Percentiles rank a stretch among this genome's conserved stretches.
These are phyloP conservation scores for Phytopythium helicoides DNA, from an alignment of 352 stramenopile genomes.

Conservation along the genomic window DNA sequence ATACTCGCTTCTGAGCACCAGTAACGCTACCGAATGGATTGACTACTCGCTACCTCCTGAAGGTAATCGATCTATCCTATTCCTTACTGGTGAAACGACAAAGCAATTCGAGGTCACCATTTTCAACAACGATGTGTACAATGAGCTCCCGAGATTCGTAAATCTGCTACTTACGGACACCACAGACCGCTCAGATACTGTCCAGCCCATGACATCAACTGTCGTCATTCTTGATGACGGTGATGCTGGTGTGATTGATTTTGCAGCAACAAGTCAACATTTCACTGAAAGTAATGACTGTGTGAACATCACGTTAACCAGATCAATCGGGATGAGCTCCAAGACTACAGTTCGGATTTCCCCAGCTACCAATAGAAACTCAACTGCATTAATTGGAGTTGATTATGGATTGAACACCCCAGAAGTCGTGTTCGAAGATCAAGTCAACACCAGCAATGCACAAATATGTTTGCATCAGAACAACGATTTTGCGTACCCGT, in stretches of 20 bases:
- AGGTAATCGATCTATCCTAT: constrained; percentile 19
- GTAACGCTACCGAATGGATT: constrained; percentile 18
- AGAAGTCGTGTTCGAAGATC: constrained; percentile 38
- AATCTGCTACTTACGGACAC: constrained; percentile 36
- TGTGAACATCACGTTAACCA: constrained; percentile 32
- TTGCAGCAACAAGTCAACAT: constrained; percentile 14
- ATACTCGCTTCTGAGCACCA: constrained; percentile 14
- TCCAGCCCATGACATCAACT: constrained; percentile 12
- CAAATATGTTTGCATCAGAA: constrained; percentile 46
- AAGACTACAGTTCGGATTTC: constrained; percentile 22
- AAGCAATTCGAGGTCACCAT: constrained; percentile 41
- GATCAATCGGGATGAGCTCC: constrained; percentile 28
- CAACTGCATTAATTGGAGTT: constrained; percentile 13
- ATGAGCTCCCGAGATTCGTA: constrained; percentile 21
- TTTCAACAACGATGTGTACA: constrained; percentile 37
- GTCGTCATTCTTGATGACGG: constrained; percentile 53
- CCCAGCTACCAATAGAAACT: constrained; percentile 7
- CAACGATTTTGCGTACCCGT: constrained; percentile 42
- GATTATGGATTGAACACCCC: constrained; percentile 27
- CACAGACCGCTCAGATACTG: constrained; percentile 26
- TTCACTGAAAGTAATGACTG: constrained; percentile 25
- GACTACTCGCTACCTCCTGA: constrained; percentile 33
- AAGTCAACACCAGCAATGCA: constrained; percentile 12
- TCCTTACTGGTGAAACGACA: constrained; percentile 29
- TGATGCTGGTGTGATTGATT: constrained; percentile 50